Evolutionary conservation across 106 monocot genomes (phyloP), one percentile per base, ranked within the genome.

Genomic region (Acanthochlamys bracteata): DNA sequence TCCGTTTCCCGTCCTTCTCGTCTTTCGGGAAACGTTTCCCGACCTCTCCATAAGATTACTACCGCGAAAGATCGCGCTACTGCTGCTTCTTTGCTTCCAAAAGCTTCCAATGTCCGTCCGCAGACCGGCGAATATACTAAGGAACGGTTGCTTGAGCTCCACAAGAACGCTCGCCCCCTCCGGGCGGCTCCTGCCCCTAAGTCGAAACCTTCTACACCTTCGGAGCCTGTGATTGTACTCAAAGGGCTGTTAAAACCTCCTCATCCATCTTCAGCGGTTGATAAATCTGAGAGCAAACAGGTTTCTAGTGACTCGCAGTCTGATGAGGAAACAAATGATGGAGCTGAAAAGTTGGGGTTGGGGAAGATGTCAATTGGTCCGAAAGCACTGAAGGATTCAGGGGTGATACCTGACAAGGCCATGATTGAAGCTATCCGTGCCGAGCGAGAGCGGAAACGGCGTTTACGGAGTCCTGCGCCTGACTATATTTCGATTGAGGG

Each of bases 81-180:
- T 22, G 6, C 60, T 26, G 16, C 66, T 14, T 11, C 55, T 13
- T 53, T 68, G 59, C 33, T 33, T 33, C 40, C 75, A 22, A 67
- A 77, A 24, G 73, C 87, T 1, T 90, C 90, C 66, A 90, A 79
- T 60, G 80, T 91, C 25, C 91, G 85, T 64, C 84, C 96, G 0
- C 91, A 91, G 69, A 67, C 84, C 0, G 96, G 96, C 0, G 91
- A 98, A 66, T 98, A 98, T 78, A 91, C 96, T 22, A 80, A 78
- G 52, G 96, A 98, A 73, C 73, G 66, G 66, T 77, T 98, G 14
- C 82, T 65, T 4, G 90, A 85, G 85, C 90, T 98, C n/a, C 91
- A 90, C 70, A 98, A 98, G 78, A 98, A 98, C 64, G 83, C 96
- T 24, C 79, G 90, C 25, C 72, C 88, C 1, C 88, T 96, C n/a